A percentile compares a stretch with the other conserved stretches of the same genome.
phyloP scores from a whole-genome alignment of 179 eudicot species.

The Beta corolliflora region DNA sequence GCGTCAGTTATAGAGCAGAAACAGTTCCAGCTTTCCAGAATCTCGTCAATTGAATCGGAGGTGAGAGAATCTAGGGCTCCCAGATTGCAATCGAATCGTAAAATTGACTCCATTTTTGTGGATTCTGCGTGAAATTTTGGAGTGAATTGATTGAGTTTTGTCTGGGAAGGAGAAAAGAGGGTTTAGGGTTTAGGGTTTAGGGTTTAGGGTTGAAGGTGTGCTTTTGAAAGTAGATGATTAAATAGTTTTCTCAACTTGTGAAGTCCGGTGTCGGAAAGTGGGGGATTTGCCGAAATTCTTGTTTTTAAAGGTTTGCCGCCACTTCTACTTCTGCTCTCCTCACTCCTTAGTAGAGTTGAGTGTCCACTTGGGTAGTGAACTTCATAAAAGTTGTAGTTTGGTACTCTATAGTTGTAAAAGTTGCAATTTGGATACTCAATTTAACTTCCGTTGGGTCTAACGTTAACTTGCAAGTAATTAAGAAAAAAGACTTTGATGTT shows the following conservation, averaged over 20 bases:
- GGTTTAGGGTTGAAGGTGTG: neutral
- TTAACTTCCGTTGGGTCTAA: too few relatives aligned
- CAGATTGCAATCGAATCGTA: conserved; percentile 44
- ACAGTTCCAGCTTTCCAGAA: conserved; percentile 61
- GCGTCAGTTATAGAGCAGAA: conserved; percentile 60
- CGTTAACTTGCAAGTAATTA: too few relatives aligned
- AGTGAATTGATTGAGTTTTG: neutral
- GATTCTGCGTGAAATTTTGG: neutral
- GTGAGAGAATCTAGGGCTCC: conserved; percentile 52
- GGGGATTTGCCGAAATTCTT: neutral
- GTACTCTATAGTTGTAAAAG: too few relatives aligned
- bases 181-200: neutral
- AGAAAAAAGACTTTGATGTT: too few relatives aligned
- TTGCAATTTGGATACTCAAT: too few relatives aligned
- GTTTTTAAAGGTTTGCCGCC: conserved; percentile 35
- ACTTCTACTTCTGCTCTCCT: neutral
- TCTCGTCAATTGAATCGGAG: conserved; percentile 49
- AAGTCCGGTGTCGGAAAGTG: neutral
- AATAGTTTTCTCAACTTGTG: neutral
- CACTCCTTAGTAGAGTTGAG: too few relatives aligned
- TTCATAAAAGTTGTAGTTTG: too few relatives aligned
- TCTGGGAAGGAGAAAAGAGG: neutral
- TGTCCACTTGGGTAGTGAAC: too few relatives aligned
- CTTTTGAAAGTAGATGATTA: neutral
- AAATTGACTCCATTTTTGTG: conserved; percentile 26